phyloP scores from a whole-genome alignment of 2,329 filamentous ascomycete species.

The Alternaria incomplexa region DNA sequence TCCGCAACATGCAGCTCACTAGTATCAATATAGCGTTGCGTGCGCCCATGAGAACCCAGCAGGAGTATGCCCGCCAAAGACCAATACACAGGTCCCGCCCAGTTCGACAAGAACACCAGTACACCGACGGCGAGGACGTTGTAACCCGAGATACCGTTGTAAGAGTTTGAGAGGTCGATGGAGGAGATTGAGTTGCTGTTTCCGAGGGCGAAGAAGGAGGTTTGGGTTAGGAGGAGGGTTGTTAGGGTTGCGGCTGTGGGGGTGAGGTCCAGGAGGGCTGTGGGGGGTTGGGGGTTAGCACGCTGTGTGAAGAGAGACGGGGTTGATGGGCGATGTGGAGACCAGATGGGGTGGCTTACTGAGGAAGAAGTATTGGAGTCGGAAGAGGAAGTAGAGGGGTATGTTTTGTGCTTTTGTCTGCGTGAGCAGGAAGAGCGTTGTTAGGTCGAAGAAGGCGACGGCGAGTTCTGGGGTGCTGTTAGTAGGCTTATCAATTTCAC shows the following conservation, averaged over 20 bases:
- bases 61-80: conserved; percentile 68
- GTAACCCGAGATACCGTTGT: conserved; percentile 87
- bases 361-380: conserved; percentile 64
- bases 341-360: conserved; percentile 27
- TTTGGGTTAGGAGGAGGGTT: conserved; percentile 77
- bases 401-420: conserved; percentile 87
- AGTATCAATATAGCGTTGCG: conserved; percentile 24
- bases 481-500: neutral
- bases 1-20: conserved; percentile 27
- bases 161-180: conserved; percentile 92
- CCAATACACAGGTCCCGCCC: conserved; percentile 92
- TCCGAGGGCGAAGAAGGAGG: conserved; percentile 87
- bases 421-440: conserved; percentile 81
- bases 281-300: neutral
- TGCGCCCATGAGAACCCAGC: conserved; percentile 31
- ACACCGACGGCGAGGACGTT: conserved; percentile 80
- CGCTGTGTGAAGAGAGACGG: neutral
- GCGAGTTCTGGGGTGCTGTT: conserved; percentile 50
- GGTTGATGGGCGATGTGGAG: conserved; percentile 41
- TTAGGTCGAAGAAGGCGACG: conserved; percentile 64
- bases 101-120: conserved; percentile 87
- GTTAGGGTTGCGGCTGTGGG: conserved; percentile 68
- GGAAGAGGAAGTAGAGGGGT: conserved; percentile 80
- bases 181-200: conserved; percentile 94
- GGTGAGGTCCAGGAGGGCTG: conserved; percentile 54